Base-by-base conservation (phyloP, 768 basidiomycete genomes). In the Pleurotus tuber-regium region DNA sequence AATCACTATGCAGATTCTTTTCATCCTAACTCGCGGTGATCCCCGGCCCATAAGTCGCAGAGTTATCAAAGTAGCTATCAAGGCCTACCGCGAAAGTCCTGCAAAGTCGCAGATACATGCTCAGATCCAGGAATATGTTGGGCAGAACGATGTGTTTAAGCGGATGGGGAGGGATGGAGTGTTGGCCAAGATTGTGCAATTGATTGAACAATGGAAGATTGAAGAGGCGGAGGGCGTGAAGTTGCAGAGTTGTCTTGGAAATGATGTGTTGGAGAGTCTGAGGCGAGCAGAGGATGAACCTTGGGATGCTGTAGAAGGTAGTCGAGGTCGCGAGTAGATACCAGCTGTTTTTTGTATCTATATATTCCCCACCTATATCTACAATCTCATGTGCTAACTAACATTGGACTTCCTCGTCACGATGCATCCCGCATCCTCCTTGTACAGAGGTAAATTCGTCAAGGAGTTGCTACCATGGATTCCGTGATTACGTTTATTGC, bases 1-100 rank as follows among this genome's bases (percentile, higher is more conserved):
- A 5, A 53, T 62, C 29, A 54, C 64, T 25, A 48, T 64, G 51
- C 61, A 64, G n/a, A 58, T 35, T 8, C 35, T 64, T 12, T 57
- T 54, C 36, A 35, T 48, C 29, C 31, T 48, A 18, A 48, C 30
- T 10, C 28, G 31, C n/a, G 46, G 46, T 12, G 46, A 48, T 18
- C 28, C 46, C 0, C 46, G 46, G 16, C 46, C 46, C 4, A 23
- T 48, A 11, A 48, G 19, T 31, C 29, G 31, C 46, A 48, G 31
- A 31, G 23, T 48, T 29, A 48, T 48, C 46, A 48, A 48, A 24
- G n/a, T 35, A 3, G 46, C 46, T 18, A 30, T 23, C 16, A 33
- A 48, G 30, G 23, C 46, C 29, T 48, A 48, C 10, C 23, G 19
- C n/a, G 30, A 48, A 35, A 48, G 43, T 8, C 21, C 46, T 35